Conservation (phyloP, 345 rosid species). For the Eucalyptus dawsonii region DNA sequence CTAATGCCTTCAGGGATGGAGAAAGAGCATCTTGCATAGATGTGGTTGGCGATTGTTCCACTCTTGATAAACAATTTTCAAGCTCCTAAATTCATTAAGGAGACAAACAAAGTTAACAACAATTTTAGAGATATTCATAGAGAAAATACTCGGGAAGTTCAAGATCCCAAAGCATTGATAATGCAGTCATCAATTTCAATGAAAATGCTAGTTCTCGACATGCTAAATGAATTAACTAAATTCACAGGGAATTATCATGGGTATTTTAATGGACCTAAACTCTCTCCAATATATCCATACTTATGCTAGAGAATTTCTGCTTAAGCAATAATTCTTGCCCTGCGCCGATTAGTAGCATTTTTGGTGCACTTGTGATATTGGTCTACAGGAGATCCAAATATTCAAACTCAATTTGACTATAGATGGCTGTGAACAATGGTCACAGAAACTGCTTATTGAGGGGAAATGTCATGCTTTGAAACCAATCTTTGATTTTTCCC, state of each 20-base stretch:
- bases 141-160: neutral
- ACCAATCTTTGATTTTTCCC: neutral
- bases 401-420: neutral
- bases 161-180: neutral
- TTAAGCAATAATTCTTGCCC: neutral
- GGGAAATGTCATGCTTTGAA: neutral
- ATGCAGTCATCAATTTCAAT: neutral
- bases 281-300: neutral
- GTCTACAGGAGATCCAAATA: neutral
- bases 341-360: neutral
- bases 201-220: neutral
- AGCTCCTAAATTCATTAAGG: constrained; percentile 38
- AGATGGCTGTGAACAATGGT: neutral
- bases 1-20: constrained; percentile 64
- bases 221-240: neutral
- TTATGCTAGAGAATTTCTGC: neutral
- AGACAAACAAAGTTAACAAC: neutral
- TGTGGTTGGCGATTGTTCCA: constrained; percentile 75
- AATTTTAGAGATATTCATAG: neutral
- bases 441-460: neutral
- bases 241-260: neutral
- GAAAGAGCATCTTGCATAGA: constrained; percentile 62
- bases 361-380: neutral
- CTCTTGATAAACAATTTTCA: constrained; percentile 49
- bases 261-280: neutral